phyloP scores from a whole-genome alignment of 345 rosid genomes.

The Rubroshorea leprosula region DNA sequence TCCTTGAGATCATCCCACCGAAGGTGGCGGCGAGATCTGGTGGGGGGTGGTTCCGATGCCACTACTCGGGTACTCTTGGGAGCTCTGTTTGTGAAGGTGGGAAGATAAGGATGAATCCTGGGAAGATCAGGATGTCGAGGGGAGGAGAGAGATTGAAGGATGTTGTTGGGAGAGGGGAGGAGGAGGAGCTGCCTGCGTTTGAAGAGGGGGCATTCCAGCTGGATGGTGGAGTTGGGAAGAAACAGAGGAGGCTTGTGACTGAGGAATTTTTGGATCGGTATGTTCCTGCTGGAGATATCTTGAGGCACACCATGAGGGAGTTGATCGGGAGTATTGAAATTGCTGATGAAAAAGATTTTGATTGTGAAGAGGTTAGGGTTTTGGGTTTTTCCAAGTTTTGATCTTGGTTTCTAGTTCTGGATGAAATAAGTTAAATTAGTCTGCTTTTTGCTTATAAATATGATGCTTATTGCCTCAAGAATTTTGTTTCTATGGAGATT shows the following conservation, averaged over 20 bases:
- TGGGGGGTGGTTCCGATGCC: constrained; percentile 73
- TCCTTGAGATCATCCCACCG: constrained; percentile 42
- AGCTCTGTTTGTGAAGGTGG: constrained; percentile 88
- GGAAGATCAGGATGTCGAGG: constrained; percentile 60
- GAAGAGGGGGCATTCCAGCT: constrained; percentile 72
- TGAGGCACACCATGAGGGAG: constrained; percentile 56
- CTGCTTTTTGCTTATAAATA: no score
- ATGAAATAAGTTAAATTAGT: background rate
- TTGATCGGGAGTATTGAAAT: constrained; percentile 54
- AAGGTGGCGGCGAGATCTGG: constrained; percentile 10
- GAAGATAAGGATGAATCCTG: constrained; percentile 65
- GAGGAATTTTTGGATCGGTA: constrained; percentile 41
- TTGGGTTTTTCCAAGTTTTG: background rate
- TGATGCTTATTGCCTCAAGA: no score
- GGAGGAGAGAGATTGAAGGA: constrained; percentile 74
- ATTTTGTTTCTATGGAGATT: background rate
- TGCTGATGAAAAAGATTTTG: constrained; percentile 37
- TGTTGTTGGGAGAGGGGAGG: constrained; percentile 75
- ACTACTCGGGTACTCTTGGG: constrained; percentile 56
- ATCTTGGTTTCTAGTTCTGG: background rate
- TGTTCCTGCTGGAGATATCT: constrained; percentile 41
- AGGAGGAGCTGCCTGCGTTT: constrained; percentile 69
- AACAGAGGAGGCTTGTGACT: constrained; percentile 33
- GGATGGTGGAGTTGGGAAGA: constrained; percentile 22
- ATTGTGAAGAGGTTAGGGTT: constrained; percentile 60